Evolutionary conservation across 2,329 filamentous ascomycete genomes (phyloP).

Genomic region (Fusarium sublunatum): DNA sequence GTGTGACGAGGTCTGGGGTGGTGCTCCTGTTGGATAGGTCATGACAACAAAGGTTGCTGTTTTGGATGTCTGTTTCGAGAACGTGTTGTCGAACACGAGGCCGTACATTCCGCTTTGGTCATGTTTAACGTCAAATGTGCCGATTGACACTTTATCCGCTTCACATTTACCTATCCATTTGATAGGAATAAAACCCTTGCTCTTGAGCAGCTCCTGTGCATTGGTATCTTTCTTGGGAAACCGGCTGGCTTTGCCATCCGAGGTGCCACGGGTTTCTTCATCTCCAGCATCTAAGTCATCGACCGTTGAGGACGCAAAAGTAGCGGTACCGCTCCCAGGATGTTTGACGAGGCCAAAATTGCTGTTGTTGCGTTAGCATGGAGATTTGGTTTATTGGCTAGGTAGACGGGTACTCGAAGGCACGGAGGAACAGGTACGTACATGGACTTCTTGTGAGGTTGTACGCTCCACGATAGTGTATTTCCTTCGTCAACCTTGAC

Average conservation of each 20-base stretch:
- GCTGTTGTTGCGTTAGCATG: slow-evolving; percentile 54
- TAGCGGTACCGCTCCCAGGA: slow-evolving; percentile 75
- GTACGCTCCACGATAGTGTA: slow-evolving; percentile 96
- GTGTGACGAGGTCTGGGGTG: slow-evolving; percentile 79
- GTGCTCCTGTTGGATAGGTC: slow-evolving; percentile 86
- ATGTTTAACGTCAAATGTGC: slow-evolving; percentile 80
- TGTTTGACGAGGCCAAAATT: slow-evolving; percentile 99
- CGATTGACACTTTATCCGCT: slow-evolving; percentile 93
- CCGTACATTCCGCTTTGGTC: slow-evolving; percentile 93
- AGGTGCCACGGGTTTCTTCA: slow-evolving; percentile 57
- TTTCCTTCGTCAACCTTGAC: slow-evolving; percentile 89
- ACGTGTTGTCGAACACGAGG: slow-evolving; percentile 97
- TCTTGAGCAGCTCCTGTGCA: slow-evolving; percentile 71
- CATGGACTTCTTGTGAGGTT: slow-evolving; percentile 98
- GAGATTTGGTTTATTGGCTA: not conserved
- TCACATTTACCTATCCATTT: slow-evolving; percentile 96
- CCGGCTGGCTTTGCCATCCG: slow-evolving; percentile 60
- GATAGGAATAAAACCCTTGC: slow-evolving; percentile 75
- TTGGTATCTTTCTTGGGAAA: slow-evolving; percentile 69
- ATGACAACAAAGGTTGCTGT: slow-evolving; percentile 94
- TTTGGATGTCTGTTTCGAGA: slow-evolving; percentile 94
- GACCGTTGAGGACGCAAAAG: slow-evolving; percentile 56
- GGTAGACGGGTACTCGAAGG: not conserved
- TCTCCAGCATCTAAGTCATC: slow-evolving; percentile 60
- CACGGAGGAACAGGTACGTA: slow-evolving; percentile 51